Conservation (phyloP, 805 yeast species). For the Myxozyma vanderwaltii region DNA sequence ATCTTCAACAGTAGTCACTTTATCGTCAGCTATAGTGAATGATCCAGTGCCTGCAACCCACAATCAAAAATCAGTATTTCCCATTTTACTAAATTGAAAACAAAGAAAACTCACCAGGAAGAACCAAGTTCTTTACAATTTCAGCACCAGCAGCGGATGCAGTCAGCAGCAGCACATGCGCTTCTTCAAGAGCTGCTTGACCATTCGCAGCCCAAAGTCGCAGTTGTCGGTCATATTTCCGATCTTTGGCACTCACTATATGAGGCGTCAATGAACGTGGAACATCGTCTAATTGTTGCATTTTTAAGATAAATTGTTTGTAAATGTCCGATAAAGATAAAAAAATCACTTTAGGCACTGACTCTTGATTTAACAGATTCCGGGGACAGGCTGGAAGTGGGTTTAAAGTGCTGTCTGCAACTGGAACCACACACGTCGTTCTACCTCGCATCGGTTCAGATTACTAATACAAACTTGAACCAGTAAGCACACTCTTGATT, state of each 20-base stretch:
- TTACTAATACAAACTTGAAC: background rate
- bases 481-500: no score
- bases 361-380: background rate
- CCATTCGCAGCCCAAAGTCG: conserved; percentile 85
- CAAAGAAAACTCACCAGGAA: conserved; percentile 54
- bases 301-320: background rate
- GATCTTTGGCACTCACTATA: conserved; percentile 23
- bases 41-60: conserved; percentile 56
- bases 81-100: background rate
- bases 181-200: conserved; percentile 58
- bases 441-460: background rate
- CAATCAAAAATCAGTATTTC: conserved; percentile 32
- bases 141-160: conserved; percentile 66
- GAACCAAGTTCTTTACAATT: conserved; percentile 69
- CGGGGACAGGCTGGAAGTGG: background rate
- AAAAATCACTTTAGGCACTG: background rate
- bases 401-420: background rate
- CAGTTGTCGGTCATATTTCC: conserved; percentile 57
- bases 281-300: conserved; percentile 6
- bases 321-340: background rate
- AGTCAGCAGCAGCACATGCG: conserved; percentile 64
- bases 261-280: conserved; percentile 8
- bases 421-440: background rate
- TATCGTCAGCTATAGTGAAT: conserved; percentile 59
- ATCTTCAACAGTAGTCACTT: conserved; percentile 48